A percentile compares a stretch with the other conserved stretches of the same genome.
These are phyloP conservation scores for Beta corolliflora DNA, from an alignment of 179 eudicot species.

Conservation along the genomic window DNA sequence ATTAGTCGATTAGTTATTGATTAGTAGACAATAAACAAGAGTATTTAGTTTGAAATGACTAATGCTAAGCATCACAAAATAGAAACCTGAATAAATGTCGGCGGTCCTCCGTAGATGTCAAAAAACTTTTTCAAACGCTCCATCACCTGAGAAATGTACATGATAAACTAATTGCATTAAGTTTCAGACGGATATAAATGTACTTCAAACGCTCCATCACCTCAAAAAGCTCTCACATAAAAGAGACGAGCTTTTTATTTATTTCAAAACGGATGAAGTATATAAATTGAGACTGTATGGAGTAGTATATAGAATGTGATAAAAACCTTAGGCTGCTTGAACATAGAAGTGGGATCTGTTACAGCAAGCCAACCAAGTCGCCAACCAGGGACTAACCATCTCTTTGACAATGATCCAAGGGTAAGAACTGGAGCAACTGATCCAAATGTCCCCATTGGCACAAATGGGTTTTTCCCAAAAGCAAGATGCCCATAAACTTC, in stretches of 20 bases:
- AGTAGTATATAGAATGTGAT: background rate
- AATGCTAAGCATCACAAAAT: background rate
- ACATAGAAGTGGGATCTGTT: slow-evolving; percentile 63
- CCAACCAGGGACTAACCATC: slow-evolving; percentile 98
- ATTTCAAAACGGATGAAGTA: too few relatives aligned
- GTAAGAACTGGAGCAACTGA: slow-evolving; percentile 74
- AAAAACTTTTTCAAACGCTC: slow-evolving; percentile 79
- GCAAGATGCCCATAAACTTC: slow-evolving; percentile 96
- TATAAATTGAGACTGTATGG: background rate
- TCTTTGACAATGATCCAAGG: slow-evolving; percentile 83
- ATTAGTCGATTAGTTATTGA: background rate
- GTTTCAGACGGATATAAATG: background rate
- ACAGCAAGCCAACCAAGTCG: slow-evolving; percentile 90
- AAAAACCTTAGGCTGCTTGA: slow-evolving; percentile 71
- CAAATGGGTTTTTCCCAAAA: slow-evolving; percentile 72
- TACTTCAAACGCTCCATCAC: too few relatives aligned
- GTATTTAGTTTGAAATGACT: background rate
- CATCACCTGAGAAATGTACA: slow-evolving; percentile 45
- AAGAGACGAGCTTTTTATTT: too few relatives aligned
- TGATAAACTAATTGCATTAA: background rate
- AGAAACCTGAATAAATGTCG: slow-evolving; percentile 89
- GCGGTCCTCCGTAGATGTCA: slow-evolving; percentile 90
- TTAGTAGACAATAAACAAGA: background rate
- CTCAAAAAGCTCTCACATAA: too few relatives aligned
- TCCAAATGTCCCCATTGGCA: slow-evolving; percentile 84